Conservation (phyloP, 2,329 filamentous ascomycete species). For the Ceratocystis eucalypticola region DNA sequence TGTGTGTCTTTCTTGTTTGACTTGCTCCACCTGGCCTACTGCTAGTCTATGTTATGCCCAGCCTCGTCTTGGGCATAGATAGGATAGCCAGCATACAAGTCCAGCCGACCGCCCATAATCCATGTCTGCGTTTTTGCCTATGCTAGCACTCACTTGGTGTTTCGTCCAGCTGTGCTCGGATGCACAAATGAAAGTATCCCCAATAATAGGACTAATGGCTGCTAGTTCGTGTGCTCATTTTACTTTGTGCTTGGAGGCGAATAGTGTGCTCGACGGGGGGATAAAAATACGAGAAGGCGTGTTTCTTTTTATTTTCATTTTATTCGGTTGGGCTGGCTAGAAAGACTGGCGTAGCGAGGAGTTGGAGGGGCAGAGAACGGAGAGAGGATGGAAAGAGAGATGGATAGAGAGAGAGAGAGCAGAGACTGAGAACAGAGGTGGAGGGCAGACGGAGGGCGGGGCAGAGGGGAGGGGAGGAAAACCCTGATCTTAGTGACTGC, state of each 20-base stretch:
- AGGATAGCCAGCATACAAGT: neutral
- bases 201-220: neutral
- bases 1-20: neutral
- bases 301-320: too few species aligned
- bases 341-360: too few species aligned
- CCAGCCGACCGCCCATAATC: neutral
- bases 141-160: neutral
- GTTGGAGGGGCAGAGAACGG: too few species aligned
- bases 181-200: neutral
- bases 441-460: too few species aligned
- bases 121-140: too few species aligned
- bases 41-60: neutral
- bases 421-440: too few species aligned
- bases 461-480: too few species aligned
- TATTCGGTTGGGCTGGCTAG: too few species aligned
- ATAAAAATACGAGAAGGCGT: neutral
- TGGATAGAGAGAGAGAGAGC: too few species aligned
- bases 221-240: neutral
- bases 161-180: constrained; percentile 1
- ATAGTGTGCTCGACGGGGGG: neutral
- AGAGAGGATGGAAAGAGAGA: too few species aligned
- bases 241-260: neutral
- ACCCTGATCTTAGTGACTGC: neutral
- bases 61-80: neutral
- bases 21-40: neutral